Conservation (phyloP, 2,329 filamentous ascomycete species). For the Pezicula radicicola region DNA sequence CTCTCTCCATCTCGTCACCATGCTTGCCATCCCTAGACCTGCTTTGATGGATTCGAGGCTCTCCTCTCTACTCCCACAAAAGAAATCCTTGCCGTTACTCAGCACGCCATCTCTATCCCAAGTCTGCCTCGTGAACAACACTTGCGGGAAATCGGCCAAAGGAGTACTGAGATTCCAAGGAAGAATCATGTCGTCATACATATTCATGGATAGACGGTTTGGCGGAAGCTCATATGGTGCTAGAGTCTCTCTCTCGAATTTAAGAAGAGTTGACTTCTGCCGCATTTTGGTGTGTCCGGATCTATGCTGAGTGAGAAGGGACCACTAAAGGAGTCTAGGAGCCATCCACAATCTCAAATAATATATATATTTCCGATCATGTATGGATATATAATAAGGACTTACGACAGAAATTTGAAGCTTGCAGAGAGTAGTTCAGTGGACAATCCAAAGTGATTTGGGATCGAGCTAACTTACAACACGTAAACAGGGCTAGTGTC, state of each 20-base stretch:
- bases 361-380: too few relatives aligned
- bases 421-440: slow-evolving; percentile 5
- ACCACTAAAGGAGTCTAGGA: too few relatives aligned
- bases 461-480: slow-evolving; percentile 15
- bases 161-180: slow-evolving; percentile 37
- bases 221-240: slow-evolving; percentile 32
- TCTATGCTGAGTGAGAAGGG: slow-evolving; percentile 12
- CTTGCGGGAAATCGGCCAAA: slow-evolving; percentile 28
- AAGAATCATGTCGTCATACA: slow-evolving; percentile 38
- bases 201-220: slow-evolving; percentile 32
- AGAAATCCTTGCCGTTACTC: slow-evolving; percentile 24
- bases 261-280: slow-evolving; percentile 32
- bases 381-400: background rate
- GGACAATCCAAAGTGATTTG: background rate
- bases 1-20: slow-evolving; percentile 30
- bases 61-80: slow-evolving; percentile 14
- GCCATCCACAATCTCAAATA: too few relatives aligned
- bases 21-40: slow-evolving; percentile 31
- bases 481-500: slow-evolving; percentile 42
- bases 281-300: slow-evolving; percentile 33
- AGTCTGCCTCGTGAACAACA: slow-evolving; percentile 30
- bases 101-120: slow-evolving; percentile 32
- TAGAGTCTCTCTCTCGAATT: slow-evolving; percentile 33
- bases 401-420: slow-evolving; percentile 10
- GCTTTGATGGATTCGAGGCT: slow-evolving; percentile 19